Evolutionary conservation across 2,329 filamentous ascomycete genomes (phyloP).

Genomic region (Aspergillus sp.): DNA sequence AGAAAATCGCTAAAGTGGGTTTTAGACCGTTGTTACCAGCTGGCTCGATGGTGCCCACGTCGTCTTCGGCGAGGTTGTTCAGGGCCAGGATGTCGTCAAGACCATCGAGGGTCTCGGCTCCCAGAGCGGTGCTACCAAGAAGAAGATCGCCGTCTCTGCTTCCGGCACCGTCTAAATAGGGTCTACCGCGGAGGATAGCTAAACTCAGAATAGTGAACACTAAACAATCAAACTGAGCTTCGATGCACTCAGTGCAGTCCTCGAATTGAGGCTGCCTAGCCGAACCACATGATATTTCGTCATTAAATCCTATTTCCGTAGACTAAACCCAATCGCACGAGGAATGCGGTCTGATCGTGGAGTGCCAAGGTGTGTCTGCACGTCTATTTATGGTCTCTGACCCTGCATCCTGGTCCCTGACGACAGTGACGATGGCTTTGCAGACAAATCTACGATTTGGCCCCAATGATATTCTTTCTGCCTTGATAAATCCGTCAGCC

Average conservation of each 20-base stretch:
- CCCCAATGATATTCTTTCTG: background rate
- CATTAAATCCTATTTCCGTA: background rate
- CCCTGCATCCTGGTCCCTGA: too few relatives aligned
- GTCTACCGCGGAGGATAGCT: background rate
- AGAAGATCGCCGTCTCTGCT: background rate
- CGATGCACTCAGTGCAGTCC: background rate
- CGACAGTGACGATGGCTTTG: too few relatives aligned
- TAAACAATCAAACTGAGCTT: background rate
- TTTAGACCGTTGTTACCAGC: constrained; percentile 57
- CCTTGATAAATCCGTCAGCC: background rate
- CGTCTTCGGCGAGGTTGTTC: constrained; percentile 65
- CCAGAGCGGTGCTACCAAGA: constrained; percentile 43
- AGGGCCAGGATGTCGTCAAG: constrained; percentile 54
- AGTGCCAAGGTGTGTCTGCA: too few relatives aligned
- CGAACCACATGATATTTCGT: background rate
- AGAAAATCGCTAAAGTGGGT: background rate
- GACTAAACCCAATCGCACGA: background rate
- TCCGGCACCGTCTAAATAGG: background rate
- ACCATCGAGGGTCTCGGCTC: constrained; percentile 60
- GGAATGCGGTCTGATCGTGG: background rate
- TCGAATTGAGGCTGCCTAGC: background rate
- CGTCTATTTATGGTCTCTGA: too few relatives aligned
- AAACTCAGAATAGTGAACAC: background rate
- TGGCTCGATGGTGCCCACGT: constrained; percentile 70
- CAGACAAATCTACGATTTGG: background rate